phyloP scores from a whole-genome alignment of 805 yeast species.

The Barnettozyma vustinii region DNA sequence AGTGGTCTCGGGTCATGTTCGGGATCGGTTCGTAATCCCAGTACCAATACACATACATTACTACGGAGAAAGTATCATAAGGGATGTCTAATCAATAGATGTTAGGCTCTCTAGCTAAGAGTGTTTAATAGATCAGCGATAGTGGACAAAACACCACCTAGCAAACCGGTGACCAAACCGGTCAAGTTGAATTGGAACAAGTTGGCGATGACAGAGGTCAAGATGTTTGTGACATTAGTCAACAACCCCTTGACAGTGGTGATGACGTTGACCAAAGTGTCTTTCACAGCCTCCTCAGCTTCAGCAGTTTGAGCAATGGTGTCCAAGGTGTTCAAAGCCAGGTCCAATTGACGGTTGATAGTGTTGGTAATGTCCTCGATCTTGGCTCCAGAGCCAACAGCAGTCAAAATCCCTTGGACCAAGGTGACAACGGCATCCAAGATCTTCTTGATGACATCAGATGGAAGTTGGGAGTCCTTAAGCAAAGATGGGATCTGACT shows the following conservation, averaged over 20 bases:
- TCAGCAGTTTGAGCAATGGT: conserved; percentile 7
- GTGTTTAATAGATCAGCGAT: conserved; percentile 7
- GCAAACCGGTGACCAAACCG: conserved; percentile 14
- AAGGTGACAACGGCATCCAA: conserved; percentile 5
- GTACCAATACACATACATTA: no score
- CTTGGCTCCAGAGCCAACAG: conserved; percentile 11
- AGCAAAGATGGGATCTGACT: conserved; percentile 4
- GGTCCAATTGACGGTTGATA: conserved; percentile 6
- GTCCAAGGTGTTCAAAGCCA: conserved; percentile 11
- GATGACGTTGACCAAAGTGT: conserved; percentile 3
- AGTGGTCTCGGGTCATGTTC: no score
- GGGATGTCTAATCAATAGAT: neutral
- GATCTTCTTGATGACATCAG: conserved; percentile 4
- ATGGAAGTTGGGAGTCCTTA: conserved; percentile 7
- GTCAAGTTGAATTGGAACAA: conserved; percentile 13
- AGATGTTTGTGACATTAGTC: conserved; percentile 5
- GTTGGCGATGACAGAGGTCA: conserved; percentile 3
- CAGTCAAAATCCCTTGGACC: conserved; percentile 9
- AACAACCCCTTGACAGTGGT: conserved; percentile 2
- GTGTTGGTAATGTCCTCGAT: conserved; percentile 8
- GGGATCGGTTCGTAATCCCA: no score
- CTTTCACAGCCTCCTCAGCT: conserved; percentile 4
- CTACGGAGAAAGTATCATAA: no score
- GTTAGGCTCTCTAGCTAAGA: neutral
- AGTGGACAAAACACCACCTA: conserved; percentile 10